phyloP scores from a whole-genome alignment of 2,329 filamentous ascomycete species.

The Cercospora sp. region DNA sequence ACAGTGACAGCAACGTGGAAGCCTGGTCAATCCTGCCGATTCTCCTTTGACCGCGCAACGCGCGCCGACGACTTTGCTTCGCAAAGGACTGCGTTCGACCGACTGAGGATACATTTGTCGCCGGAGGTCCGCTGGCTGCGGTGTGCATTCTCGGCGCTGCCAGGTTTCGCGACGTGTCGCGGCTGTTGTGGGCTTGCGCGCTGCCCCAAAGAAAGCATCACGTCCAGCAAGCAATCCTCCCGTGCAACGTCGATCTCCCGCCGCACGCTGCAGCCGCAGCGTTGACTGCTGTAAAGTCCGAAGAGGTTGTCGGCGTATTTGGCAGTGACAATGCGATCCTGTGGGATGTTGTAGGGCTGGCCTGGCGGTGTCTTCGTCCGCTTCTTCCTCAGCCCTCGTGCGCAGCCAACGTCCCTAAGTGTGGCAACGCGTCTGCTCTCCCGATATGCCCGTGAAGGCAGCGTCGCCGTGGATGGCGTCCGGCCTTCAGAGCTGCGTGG shows the following conservation, averaged over 20 bases:
- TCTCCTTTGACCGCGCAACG: not conserved
- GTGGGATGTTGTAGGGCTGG: not conserved
- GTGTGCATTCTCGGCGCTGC: too few species aligned
- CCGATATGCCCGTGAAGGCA: not conserved
- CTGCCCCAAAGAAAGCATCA: too few species aligned
- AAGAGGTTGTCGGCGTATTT: not conserved
- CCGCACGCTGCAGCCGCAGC: not conserved
- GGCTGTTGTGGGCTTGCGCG: too few species aligned
- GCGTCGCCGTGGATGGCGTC: not conserved
- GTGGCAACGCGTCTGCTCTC: not conserved
- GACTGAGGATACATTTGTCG: not conserved
- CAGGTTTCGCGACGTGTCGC: too few species aligned
- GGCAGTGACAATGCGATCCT: not conserved
- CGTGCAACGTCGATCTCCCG: not conserved
- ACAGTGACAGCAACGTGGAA: too few species aligned
- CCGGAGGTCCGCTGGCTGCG: not conserved
- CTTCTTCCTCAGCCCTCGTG: not conserved
- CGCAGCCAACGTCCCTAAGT: not conserved
- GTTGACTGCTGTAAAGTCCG: not conserved
- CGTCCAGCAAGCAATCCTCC: not conserved
- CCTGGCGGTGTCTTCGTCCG: not conserved
- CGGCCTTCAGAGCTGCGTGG: not conserved
- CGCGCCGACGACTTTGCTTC: not conserved
- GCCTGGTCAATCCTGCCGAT: not conserved
- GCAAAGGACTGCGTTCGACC: not conserved